phyloP scores from a whole-genome alignment of 768 basidiomycete species.

The Rubroboletus satanas region DNA sequence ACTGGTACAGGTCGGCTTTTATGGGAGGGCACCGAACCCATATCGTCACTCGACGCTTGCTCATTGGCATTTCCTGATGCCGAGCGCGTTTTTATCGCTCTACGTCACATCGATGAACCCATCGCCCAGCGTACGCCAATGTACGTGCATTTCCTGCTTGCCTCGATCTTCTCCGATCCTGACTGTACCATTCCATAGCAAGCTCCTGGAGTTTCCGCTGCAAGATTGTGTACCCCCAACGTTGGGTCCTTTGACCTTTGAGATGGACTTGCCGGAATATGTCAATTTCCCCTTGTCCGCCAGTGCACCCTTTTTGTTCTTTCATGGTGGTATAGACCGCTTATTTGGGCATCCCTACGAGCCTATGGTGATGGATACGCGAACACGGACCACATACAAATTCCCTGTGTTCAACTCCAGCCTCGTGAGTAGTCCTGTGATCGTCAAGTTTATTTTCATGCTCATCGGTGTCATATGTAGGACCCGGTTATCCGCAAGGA shows the following conservation, averaged over 20 bases:
- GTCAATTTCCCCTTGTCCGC: constrained; percentile 17
- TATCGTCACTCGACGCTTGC: constrained; percentile 21
- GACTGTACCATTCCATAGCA: constrained; percentile 8
- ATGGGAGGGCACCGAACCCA: constrained; percentile 9
- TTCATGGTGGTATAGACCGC: constrained; percentile 15
- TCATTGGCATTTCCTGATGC: constrained; percentile 16
- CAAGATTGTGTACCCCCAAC: constrained; percentile 8
- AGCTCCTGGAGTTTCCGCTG: constrained; percentile 21
- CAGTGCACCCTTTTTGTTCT: constrained; percentile 13
- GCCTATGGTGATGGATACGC: constrained; percentile 15
- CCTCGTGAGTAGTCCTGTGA: constrained; percentile 8
- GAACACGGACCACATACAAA: constrained; percentile 14
- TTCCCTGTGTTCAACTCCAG: constrained; percentile 14
- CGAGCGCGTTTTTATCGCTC: constrained; percentile 19
- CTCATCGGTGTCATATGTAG: constrained; percentile 7
- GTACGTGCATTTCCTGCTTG: constrained; percentile 5
- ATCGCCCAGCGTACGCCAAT: constrained; percentile 17
- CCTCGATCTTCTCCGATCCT: constrained; percentile 1
- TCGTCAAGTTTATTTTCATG: background rate
- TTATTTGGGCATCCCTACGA: constrained; percentile 7
- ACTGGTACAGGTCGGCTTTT: constrained; percentile 20
- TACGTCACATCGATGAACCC: constrained; percentile 17
- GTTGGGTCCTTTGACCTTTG: constrained; percentile 12
- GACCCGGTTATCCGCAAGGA: background rate
- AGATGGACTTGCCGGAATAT: constrained; percentile 18